These are phyloP conservation scores for Blastobotrys terrestris DNA, from an alignment of 805 yeast genomes.

Conservation along the genomic window DNA sequence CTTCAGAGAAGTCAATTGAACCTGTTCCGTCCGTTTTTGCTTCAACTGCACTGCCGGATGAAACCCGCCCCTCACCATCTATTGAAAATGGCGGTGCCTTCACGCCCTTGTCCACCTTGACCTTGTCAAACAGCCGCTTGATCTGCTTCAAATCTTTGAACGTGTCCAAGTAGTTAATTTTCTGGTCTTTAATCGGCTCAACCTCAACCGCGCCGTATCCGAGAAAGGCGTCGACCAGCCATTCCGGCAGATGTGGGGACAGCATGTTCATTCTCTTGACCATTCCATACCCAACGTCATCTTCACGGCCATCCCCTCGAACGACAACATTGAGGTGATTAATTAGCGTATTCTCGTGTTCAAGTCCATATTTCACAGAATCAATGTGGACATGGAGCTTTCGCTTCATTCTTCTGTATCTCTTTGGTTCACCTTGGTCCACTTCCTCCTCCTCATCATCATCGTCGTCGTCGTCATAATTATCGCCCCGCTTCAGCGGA, in stretches of 20 bases:
- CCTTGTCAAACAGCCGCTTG: slow-evolving; percentile 17
- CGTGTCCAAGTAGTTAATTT: slow-evolving; percentile 22
- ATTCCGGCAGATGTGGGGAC: slow-evolving; percentile 25
- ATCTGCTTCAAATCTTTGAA: slow-evolving; percentile 24
- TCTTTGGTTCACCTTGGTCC: slow-evolving; percentile 4
- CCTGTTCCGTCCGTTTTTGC: no score
- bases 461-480: not conserved
- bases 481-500: slow-evolving; percentile 7
- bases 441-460: not conserved
- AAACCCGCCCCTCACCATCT: not conserved
- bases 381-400: slow-evolving; percentile 24
- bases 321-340: slow-evolving; percentile 25
- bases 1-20: slow-evolving; percentile 14
- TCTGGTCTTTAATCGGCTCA: slow-evolving; percentile 5
- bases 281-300: slow-evolving; percentile 14
- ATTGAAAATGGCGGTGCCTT: not conserved
- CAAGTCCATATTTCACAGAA: slow-evolving; percentile 11
- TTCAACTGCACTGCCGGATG: no score
- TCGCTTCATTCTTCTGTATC: slow-evolving; percentile 4
- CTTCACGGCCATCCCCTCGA: slow-evolving; percentile 23
- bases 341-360: slow-evolving; percentile 10
- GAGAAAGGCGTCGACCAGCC: slow-evolving; percentile 32
- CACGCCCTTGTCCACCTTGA: slow-evolving; percentile 1
- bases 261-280: slow-evolving; percentile 5
- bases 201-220: slow-evolving; percentile 27